Evolutionary conservation across 345 rosid species (phyloP).

Genomic region (Boechera retrofracta): DNA sequence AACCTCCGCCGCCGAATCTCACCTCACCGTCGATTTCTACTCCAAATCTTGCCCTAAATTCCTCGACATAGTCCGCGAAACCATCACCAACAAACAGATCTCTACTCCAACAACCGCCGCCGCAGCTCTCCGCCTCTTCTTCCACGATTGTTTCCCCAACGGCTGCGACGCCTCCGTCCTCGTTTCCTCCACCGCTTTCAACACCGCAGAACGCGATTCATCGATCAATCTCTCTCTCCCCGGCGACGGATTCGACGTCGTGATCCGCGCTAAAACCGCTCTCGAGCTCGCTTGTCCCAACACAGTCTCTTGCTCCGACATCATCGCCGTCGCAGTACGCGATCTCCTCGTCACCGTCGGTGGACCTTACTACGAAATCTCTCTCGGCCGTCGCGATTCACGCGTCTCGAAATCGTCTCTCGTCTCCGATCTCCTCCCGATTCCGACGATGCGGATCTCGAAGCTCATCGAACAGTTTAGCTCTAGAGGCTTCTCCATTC

Average conservation of each 20-base stretch:
- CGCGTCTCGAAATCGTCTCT: conserved; percentile 55
- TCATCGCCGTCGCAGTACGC: conserved; percentile 75
- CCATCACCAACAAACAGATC: conserved; percentile 78
- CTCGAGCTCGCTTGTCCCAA: conserved; percentile 84
- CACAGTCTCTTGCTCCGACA: conserved; percentile 90
- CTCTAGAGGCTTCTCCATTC: conserved; percentile 60
- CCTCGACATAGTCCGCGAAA: conserved; percentile 62
- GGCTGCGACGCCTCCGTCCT: conserved; percentile 85
- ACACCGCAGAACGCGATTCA: conserved; percentile 78
- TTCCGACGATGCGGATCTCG: conserved; percentile 63
- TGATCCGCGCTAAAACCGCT: conserved; percentile 80
- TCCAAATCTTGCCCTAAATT: conserved; percentile 71
- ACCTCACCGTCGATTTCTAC: conserved; percentile 62
- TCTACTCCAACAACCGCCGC: conserved; percentile 84
- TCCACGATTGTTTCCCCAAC: conserved; percentile 83
- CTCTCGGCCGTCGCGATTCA: conserved; percentile 75
- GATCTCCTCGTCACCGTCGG: conserved; percentile 77
- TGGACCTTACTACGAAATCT: conserved; percentile 69
- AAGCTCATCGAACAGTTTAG: conserved; percentile 62
- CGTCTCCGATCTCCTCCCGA: conserved; percentile 64
- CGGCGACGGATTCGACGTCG: conserved; percentile 86
- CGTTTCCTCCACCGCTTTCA: conserved; percentile 65
- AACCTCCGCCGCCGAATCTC: conserved; percentile 43
- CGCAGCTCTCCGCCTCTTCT: conserved; percentile 71
- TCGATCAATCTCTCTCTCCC: conserved; percentile 84